A percentile compares a stretch with the other conserved stretches of the same genome.
These are phyloP conservation scores for Carex kokanica DNA, from an alignment of 176 grass and related monocot genomes.

Conservation along the genomic window DNA sequence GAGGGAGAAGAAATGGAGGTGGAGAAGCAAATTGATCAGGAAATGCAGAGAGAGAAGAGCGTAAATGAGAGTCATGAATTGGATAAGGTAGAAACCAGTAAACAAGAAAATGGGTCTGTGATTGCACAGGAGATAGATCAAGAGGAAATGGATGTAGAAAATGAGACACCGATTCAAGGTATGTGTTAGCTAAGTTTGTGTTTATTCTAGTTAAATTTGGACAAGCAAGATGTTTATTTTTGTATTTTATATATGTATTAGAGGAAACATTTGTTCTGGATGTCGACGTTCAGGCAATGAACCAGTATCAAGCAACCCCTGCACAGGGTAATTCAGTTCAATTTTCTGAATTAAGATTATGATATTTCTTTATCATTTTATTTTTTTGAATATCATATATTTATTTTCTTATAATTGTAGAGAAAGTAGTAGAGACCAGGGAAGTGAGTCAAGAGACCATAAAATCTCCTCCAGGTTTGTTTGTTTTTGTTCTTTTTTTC, in stretches of 20 bases:
- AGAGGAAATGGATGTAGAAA: constrained; percentile 26
- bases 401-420: neutral
- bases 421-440: constrained; percentile 9
- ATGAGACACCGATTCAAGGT: constrained; percentile 38
- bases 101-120: constrained; percentile 30
- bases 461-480: constrained; percentile 34
- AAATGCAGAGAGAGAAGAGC: constrained; percentile 27
- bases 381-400: neutral
- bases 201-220: neutral
- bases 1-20: constrained; percentile 38
- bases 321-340: constrained; percentile 30
- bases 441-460: constrained; percentile 23
- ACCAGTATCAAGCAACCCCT: constrained; percentile 31
- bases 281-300: constrained; percentile 33
- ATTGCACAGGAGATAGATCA: neutral
- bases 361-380: neutral
- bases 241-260: constrained; percentile 9
- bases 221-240: neutral
- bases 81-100: constrained; percentile 33
- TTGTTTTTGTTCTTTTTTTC: neutral
- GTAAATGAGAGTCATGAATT: constrained; percentile 31
- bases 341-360: neutral
- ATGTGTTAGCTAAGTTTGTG: neutral
- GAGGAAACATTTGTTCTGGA: constrained; percentile 35
- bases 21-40: constrained; percentile 50